Evolutionary conservation across 1,284 basidiomycete species (phyloP).

Genomic region (Puccinia coronata): DNA sequence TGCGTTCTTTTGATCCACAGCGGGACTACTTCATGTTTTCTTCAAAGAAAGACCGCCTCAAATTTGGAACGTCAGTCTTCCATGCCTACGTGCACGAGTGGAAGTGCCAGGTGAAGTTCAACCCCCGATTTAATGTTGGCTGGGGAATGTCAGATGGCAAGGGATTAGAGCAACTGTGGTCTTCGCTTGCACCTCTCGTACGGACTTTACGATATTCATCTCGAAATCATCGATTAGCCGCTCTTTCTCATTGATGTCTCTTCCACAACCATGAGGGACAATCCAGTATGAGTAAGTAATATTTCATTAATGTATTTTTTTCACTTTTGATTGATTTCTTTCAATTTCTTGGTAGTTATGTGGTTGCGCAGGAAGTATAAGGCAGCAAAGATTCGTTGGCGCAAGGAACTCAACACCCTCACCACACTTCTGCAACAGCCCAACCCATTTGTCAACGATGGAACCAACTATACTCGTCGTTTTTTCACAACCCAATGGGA

Average conservation of each 20-base stretch:
- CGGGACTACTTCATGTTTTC: not conserved
- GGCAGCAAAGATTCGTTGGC: not conserved
- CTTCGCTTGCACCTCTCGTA: too few relatives aligned
- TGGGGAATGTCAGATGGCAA: too few relatives aligned
- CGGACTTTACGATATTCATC: not conserved
- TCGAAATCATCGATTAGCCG: conserved; percentile 15
- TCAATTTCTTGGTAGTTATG: not conserved
- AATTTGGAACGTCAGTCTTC: too few relatives aligned
- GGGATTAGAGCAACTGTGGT: too few relatives aligned
- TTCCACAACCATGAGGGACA: too few relatives aligned
- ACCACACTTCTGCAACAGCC: not conserved
- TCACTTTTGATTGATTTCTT: not conserved
- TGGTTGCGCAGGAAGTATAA: too few relatives aligned
- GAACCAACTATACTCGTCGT: not conserved
- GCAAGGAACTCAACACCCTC: not conserved
- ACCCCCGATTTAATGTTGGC: too few relatives aligned
- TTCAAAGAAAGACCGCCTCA: not conserved
- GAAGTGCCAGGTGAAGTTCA: too few relatives aligned
- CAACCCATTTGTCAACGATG: not conserved
- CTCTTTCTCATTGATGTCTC: too few relatives aligned
- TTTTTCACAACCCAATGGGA: not conserved
- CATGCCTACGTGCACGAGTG: too few relatives aligned
- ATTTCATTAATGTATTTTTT: too few relatives aligned
- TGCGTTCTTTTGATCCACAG: not conserved
- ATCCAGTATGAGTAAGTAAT: too few relatives aligned